A percentile compares a stretch with the other conserved stretches of the same genome.
These are phyloP conservation scores for Nymphaea colorata DNA, from an alignment of 164 flowering plant genomes.

Conservation along the genomic window DNA sequence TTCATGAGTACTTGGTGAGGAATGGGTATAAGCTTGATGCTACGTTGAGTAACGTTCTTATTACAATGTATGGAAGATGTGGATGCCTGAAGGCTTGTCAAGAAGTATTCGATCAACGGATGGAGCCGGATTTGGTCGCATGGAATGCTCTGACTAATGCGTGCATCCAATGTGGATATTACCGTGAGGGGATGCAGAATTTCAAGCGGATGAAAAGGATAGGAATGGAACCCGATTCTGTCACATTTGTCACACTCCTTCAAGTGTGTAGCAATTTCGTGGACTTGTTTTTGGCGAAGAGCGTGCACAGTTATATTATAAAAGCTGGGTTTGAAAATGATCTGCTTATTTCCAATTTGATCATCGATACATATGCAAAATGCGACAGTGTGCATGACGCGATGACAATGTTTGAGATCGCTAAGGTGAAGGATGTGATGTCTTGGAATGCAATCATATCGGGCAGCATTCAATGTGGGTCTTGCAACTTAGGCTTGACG, in stretches of 20 bases:
- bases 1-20: slow-evolving; percentile 20
- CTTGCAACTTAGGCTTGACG: slow-evolving; percentile 3
- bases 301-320: slow-evolving; percentile 12
- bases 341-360: slow-evolving; percentile 6
- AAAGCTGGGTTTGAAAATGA: slow-evolving; percentile 2
- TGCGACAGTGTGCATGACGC: slow-evolving; percentile 7
- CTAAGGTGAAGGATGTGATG: slow-evolving; percentile 9
- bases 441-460: slow-evolving; percentile 14
- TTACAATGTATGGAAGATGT: slow-evolving; percentile 8
- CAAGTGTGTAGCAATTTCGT: slow-evolving; percentile 9
- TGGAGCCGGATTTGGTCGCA: slow-evolving; percentile 3
- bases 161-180: slow-evolving; percentile 6
- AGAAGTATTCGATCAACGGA: slow-evolving; percentile 6
- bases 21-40: slow-evolving; percentile 19
- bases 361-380: slow-evolving; percentile 11
- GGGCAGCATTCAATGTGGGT: slow-evolving; percentile 10
- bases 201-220: slow-evolving; percentile 6
- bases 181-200: slow-evolving; percentile 6
- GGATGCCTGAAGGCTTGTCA: slow-evolving; percentile 7
- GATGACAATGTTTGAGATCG: slow-evolving; percentile 6
- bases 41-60: slow-evolving; percentile 22
- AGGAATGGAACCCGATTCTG: slow-evolving; percentile 8
- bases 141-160: slow-evolving; percentile 13
- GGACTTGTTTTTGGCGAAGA: slow-evolving; percentile 7
- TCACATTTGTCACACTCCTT: slow-evolving; percentile 5